Percentiles rank a stretch among this genome's conserved stretches.
These are phyloP conservation scores for Talaromyces pinophilus DNA, from an alignment of 2,329 filamentous ascomycete genomes.

Conservation along the genomic window DNA sequence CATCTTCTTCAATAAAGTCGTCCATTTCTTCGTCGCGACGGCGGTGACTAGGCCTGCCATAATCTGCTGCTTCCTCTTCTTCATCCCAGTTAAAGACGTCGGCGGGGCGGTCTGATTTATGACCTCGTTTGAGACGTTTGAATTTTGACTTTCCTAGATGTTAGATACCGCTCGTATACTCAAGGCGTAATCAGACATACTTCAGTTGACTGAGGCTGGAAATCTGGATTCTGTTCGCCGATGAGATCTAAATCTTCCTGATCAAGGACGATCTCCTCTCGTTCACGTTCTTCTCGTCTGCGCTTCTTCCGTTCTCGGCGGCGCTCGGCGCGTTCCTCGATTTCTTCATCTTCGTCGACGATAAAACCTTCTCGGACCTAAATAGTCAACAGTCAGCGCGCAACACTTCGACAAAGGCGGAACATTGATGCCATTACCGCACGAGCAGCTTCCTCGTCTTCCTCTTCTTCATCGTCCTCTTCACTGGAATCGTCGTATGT, in stretches of 20 bases:
- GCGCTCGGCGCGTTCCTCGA: constrained; percentile 63
- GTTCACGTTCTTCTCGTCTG: constrained; percentile 72
- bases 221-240: constrained; percentile 74
- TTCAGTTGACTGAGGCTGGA: constrained; percentile 68
- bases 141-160: constrained; percentile 67
- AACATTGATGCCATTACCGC: constrained; percentile 55
- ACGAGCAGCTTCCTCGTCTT: constrained; percentile 81
- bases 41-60: constrained; percentile 49
- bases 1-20: constrained; percentile 97
- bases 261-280: constrained; percentile 81
- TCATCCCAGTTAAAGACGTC: constrained; percentile 97
- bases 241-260: constrained; percentile 97
- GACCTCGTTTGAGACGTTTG: constrained; percentile 93
- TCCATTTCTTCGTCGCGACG: constrained; percentile 74
- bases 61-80: constrained; percentile 64
- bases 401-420: neutral
- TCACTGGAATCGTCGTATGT: constrained; percentile 81
- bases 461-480: constrained; percentile 88
- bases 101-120: constrained; percentile 66
- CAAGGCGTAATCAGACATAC: constrained; percentile 52
- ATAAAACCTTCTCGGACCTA: constrained; percentile 95
- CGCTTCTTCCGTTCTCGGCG: constrained; percentile 74
- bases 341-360: constrained; percentile 85
- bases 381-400: constrained; percentile 25
- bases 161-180: neutral